phyloP scores from a whole-genome alignment of 371 early-diverging fungal genomes.

The Conidiobolus incongruus region DNA sequence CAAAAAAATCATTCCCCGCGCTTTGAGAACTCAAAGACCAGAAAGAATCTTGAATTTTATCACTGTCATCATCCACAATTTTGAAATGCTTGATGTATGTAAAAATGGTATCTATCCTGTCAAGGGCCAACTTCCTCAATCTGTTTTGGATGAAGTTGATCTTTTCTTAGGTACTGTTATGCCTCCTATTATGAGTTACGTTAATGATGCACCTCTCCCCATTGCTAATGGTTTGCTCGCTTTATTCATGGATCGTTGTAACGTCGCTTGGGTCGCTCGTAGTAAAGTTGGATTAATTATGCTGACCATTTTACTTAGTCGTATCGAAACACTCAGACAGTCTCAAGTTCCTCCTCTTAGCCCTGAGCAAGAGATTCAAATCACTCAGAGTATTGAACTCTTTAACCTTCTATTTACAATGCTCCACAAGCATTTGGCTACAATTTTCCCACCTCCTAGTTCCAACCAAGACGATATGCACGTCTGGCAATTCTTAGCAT shows the following conservation, averaged over 20 bases:
- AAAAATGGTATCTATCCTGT: constrained; percentile 14
- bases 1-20: constrained; percentile 63
- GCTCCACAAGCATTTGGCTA: constrained; percentile 48
- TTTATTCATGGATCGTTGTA: constrained; percentile 67
- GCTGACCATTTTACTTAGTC: constrained; percentile 69
- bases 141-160: constrained; percentile 43
- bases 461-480: constrained; percentile 61
- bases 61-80: constrained; percentile 52
- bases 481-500: constrained; percentile 96
- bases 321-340: constrained; percentile 71
- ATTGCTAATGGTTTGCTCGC: constrained; percentile 54
- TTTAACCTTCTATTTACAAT: constrained; percentile 52
- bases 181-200: constrained; percentile 51
- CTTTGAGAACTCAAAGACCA: constrained; percentile 42
- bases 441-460: constrained; percentile 43
- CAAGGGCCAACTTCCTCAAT: constrained; percentile 13
- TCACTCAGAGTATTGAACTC: constrained; percentile 16
- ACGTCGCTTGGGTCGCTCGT: constrained; percentile 54
- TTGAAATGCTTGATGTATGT: constrained; percentile 68
- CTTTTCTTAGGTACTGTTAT: constrained; percentile 62
- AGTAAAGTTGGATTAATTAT: constrained; percentile 69
- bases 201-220: constrained; percentile 59
- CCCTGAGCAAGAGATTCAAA: not conserved
- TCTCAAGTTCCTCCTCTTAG: constrained; percentile 13
- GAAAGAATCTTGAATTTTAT: constrained; percentile 57